These are phyloP conservation scores for Graphilbum ipis-grandicollis DNA, from an alignment of 2,329 filamentous ascomycete species.

Conservation along the genomic window DNA sequence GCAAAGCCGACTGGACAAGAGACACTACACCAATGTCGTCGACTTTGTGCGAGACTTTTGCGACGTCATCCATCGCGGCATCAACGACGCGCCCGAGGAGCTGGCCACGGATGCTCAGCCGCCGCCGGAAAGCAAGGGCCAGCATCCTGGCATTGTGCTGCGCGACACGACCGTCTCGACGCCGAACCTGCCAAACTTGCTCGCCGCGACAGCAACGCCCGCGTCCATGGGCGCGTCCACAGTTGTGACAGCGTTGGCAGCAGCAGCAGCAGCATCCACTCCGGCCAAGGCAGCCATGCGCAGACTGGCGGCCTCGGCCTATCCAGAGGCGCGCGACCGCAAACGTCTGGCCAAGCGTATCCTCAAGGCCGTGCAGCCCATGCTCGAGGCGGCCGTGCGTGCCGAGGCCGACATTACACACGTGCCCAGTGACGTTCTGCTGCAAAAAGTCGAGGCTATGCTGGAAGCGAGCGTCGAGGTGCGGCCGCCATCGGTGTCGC, in stretches of 20 bases:
- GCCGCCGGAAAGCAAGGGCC: constrained; percentile 17
- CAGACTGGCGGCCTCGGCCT: constrained; percentile 17
- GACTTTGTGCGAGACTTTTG: constrained; percentile 40
- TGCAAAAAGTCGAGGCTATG: constrained; percentile 57
- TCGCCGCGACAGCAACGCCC: constrained; percentile 1
- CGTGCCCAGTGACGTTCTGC: constrained; percentile 49
- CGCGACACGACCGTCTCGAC: no score
- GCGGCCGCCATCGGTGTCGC: constrained; percentile 21
- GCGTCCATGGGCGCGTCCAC: not conserved
- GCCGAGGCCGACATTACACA: constrained; percentile 70
- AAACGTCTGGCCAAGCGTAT: constrained; percentile 81
- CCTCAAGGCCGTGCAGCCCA: constrained; percentile 63
- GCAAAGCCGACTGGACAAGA: constrained; percentile 31
- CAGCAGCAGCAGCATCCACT: not conserved
- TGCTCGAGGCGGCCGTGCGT: constrained; percentile 56
- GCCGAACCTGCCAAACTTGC: no score
- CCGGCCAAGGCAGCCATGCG: not conserved
- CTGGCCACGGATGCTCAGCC: not conserved
- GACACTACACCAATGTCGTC: constrained; percentile 40
- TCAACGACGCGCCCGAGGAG: no score
- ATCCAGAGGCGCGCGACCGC: constrained; percentile 58
- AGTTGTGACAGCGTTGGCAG: not conserved
- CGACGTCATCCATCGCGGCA: constrained; percentile 32
- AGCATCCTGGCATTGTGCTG: no score
- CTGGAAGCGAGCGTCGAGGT: constrained; percentile 49